These are phyloP conservation scores for Glaciozyma martinii DNA, from an alignment of 768 basidiomycete species.

Conservation along the genomic window DNA sequence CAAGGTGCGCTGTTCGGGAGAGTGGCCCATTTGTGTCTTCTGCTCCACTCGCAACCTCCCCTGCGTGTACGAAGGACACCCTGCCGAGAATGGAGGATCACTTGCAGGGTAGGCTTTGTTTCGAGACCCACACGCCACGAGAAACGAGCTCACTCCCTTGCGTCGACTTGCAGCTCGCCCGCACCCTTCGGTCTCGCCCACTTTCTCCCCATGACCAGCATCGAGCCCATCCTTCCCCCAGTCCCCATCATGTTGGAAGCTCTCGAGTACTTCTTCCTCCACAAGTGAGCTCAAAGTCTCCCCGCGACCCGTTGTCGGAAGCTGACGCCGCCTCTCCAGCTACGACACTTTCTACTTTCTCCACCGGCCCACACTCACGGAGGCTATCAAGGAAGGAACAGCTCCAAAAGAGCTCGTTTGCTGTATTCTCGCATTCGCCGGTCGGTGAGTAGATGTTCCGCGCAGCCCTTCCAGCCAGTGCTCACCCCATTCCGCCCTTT, in stretches of 20 bases:
- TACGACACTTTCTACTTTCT: slow-evolving; percentile 30
- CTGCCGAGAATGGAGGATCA: slow-evolving; percentile 9
- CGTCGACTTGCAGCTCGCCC: background rate
- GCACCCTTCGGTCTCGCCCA: background rate
- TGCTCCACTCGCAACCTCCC: slow-evolving; percentile 6
- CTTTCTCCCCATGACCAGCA: background rate
- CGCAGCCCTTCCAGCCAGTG: too few species aligned
- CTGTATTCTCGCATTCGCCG: slow-evolving; percentile 25
- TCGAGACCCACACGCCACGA: background rate
- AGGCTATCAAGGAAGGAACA: slow-evolving; percentile 4
- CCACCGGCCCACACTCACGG: slow-evolving; percentile 12
- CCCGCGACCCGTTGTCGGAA: background rate
- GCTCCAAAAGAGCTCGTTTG: slow-evolving; percentile 24
- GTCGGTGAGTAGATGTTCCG: slow-evolving; percentile 1
- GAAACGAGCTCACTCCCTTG: background rate
- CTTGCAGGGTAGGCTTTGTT: background rate
- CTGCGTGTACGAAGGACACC: slow-evolving; percentile 27
- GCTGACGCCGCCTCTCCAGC: background rate
- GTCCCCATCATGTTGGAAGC: slow-evolving; percentile 7
- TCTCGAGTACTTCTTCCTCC: slow-evolving; percentile 15
- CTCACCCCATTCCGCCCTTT: too few species aligned
- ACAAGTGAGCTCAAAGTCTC: slow-evolving; percentile 10
- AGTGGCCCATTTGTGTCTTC: slow-evolving; percentile 27
- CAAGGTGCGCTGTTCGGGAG: slow-evolving; percentile 27
- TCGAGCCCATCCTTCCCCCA: slow-evolving; percentile 15